Conservation (phyloP, 2,329 filamentous ascomycete species). For the Ceratocystis cacaofunesta region DNA sequence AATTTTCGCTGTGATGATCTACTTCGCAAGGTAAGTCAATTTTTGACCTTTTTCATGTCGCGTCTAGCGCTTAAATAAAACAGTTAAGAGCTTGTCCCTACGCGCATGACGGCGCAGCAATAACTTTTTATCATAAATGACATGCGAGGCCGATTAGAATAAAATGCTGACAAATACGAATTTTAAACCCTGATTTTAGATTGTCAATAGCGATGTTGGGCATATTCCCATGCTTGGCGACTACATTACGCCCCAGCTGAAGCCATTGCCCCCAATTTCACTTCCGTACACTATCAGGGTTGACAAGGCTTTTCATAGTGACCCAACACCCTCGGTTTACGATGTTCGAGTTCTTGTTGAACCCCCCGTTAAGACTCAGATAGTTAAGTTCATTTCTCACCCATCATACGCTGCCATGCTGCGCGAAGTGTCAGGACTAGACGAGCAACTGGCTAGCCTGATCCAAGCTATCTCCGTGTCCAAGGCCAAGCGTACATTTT, state of each 20-base stretch:
- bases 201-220: slow-evolving; percentile 60
- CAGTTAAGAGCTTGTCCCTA: no score
- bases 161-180: neutral
- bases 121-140: no score
- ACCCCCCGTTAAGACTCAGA: slow-evolving; percentile 58
- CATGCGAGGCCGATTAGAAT: neutral
- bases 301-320: slow-evolving; percentile 65
- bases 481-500: slow-evolving; percentile 83
- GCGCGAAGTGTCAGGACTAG: slow-evolving; percentile 59
- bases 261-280: slow-evolving; percentile 63
- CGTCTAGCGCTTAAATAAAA: no score
- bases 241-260: slow-evolving; percentile 63
- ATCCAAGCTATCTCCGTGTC: slow-evolving; percentile 71
- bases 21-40: slow-evolving; percentile 50
- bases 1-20: slow-evolving; percentile 81
- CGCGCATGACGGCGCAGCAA: no score
- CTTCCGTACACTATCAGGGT: slow-evolving; percentile 88
- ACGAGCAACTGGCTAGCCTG: slow-evolving; percentile 72
- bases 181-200: slow-evolving; percentile 29
- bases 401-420: slow-evolving; percentile 57
- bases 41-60: neutral
- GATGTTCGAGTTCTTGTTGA: slow-evolving; percentile 76
- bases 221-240: slow-evolving; percentile 77
- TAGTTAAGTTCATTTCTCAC: slow-evolving; percentile 52
- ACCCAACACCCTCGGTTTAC: slow-evolving; percentile 69